Evolutionary conservation across 768 basidiomycete species (phyloP), one percentile per base, ranked within the genome.

Genomic region (Naganishia antarctica): DNA sequence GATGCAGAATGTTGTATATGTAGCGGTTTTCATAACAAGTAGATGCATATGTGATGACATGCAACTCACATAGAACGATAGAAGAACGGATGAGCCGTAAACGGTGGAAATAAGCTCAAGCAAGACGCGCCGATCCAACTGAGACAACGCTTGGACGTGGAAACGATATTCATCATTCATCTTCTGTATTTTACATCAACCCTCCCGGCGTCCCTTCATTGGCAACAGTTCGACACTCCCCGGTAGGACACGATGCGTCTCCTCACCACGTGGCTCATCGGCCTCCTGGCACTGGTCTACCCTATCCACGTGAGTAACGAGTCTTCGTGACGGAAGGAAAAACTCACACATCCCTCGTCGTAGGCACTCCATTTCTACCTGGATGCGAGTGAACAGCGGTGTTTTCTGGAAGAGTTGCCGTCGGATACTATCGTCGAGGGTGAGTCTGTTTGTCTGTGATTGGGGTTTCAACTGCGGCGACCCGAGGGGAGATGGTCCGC

Each of bases 371-470:
- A 99, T 75, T 96, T 98, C 79, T 99, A 99, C 76, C 84, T 99
- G 64, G 91, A 96, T 75, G 86, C 91, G 18, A 88, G 90, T 73
- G 90, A 96, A 78, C 87, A 88, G 72, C 84, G 89, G 50, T 99
- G 96, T 77, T 98, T 98, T 80, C 84, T 98, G 64, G 96, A 98
- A 74, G 96, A 99, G 76, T 81, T 98, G 21, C 94, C 96, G 13
- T 85, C 86, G 2, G 88, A 94, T 78, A 97, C 92, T n/a, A 86
- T 92, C 29, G 90, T 94, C 40, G 90, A 96, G 81, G 91, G 93
- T 89, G 71, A 66, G 81, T 73, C 28, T 51, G 16, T 8, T 18
- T 23, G 18, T 41, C 2, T 8, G 15, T 63, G 48, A 28, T 18
- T 29, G 29, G 12, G 50, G 11, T 26, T 29, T 8, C 23, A 12